phyloP scores from a whole-genome alignment of 129 eudicot genomes.

The Rutidosis leptorrhynchoides region DNA sequence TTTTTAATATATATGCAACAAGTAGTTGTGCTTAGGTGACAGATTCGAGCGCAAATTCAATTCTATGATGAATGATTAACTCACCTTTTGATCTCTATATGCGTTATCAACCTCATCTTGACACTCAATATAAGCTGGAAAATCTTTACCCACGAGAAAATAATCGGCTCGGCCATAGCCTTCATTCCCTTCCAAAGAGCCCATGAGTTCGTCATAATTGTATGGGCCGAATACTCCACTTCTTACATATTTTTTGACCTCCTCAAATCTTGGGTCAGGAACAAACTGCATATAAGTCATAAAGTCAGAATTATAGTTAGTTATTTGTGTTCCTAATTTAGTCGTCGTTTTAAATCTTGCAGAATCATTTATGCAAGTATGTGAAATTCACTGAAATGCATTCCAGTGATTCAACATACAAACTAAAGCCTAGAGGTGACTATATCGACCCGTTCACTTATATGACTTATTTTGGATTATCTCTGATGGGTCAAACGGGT shows the following conservation, averaged over 20 bases:
- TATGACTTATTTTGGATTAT: background rate
- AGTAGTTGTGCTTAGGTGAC: background rate
- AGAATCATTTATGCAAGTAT: slow-evolving; percentile 3
- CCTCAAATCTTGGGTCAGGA: slow-evolving; percentile 62
- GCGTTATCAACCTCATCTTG: slow-evolving; percentile 65
- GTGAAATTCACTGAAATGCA: background rate
- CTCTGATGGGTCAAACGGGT: background rate
- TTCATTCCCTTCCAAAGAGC: slow-evolving; percentile 76
- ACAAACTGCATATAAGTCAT: slow-evolving; percentile 48
- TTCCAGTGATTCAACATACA: slow-evolving; percentile 7
- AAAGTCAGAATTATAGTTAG: background rate
- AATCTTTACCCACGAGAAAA: slow-evolving; percentile 72
- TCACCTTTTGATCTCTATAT: slow-evolving; percentile 57
- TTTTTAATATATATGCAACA: background rate
- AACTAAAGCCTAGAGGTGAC: background rate
- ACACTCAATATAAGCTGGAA: slow-evolving; percentile 66
- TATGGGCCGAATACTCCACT: slow-evolving; percentile 59
- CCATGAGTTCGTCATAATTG: slow-evolving; percentile 59
- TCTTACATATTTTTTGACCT: slow-evolving; percentile 57
- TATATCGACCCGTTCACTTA: background rate
- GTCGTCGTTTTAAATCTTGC: background rate
- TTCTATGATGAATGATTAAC: slow-evolving; percentile 1
- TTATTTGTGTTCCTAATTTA: background rate
- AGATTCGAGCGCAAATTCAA: background rate
- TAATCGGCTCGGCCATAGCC: slow-evolving; percentile 78